Evolutionary conservation across 106 monocot genomes (phyloP), one percentile per base, ranked within the genome.

Genomic region (Gastrodia elata): DNA sequence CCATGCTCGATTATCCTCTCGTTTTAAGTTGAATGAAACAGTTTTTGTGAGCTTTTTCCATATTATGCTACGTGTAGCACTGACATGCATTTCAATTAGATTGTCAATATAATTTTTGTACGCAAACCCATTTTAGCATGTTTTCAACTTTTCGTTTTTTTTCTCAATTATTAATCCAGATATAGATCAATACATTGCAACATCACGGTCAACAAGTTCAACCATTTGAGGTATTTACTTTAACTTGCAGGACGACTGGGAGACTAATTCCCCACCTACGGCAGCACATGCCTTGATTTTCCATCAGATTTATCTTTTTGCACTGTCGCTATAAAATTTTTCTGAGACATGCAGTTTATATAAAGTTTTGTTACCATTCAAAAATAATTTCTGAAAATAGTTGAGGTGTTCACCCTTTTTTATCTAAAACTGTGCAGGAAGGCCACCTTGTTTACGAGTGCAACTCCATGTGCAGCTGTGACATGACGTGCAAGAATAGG

Each of bases 401-500:
- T 44, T 44, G 16, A 44, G 44, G 16, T n/a, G 22, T 52, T 52
- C 49, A 20, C 49, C 20, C 18, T 52, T 59, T 26, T 61, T 61
- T 61, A 11, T 61, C n/a, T n/a, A n/a, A 61, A 61, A 61, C 37
- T 79, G n/a, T 77, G 57, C 84, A 95, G 91, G 87, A 91, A 80
- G 91, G 89, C 13, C 80, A 82, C 48, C 82, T 85, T 64, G 87
- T 96, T 42, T 96, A 92, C 33, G 95, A 96, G 84, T 92, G 92
- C 81, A 92, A 96, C 75, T 87, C 92, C 24, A 81, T 80, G 83
- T 96, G 96, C 81, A 85, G 77, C 9, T 96, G 92, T 55, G 74
- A 90, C n/a, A 65, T 76, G n/a, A 84, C 86, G 40, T 96, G 92
- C 71, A 86, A 79, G 30, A 96, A 96, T 36, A 92, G 92, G 81